phyloP scores from a whole-genome alignment of 2,329 filamentous ascomycete species.

The Chaetomiaceae sp. region DNA sequence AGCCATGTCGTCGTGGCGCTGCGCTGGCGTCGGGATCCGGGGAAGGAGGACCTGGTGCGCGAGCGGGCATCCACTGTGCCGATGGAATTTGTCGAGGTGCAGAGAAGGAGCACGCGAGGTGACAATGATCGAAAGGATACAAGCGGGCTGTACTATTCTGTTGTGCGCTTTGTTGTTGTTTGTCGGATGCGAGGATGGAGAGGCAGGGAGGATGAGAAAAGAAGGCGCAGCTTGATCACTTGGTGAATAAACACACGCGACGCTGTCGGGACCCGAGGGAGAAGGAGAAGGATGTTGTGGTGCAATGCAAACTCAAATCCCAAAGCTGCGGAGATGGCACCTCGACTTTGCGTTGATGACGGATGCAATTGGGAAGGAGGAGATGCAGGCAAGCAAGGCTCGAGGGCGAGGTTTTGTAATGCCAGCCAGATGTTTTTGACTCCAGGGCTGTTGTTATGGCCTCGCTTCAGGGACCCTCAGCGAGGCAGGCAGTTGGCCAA shows the following conservation, averaged over 20 bases:
- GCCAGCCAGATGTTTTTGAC: slow-evolving; percentile 18
- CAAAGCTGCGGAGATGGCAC: background rate
- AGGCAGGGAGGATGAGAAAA: background rate
- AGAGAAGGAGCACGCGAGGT: background rate
- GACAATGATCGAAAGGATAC: too few relatives aligned
- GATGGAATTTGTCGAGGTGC: background rate
- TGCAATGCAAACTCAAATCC: background rate
- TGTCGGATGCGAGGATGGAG: too few relatives aligned
- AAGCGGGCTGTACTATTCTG: too few relatives aligned
- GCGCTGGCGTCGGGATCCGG: slow-evolving; percentile 19
- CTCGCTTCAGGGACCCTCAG: slow-evolving; percentile 11
- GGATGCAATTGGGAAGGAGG: slow-evolving; percentile 27
- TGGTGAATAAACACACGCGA: too few relatives aligned
- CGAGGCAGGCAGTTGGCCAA: slow-evolving; percentile 12
- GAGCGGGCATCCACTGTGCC: too few relatives aligned
- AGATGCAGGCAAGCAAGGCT: slow-evolving; percentile 17
- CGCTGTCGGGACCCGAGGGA: too few relatives aligned
- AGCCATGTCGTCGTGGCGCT: slow-evolving; percentile 38
- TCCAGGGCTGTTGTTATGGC: slow-evolving; percentile 22
- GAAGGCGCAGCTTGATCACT: too few relatives aligned
- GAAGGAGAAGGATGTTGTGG: too few relatives aligned
- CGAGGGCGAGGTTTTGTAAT: slow-evolving; percentile 20
- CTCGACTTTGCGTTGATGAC: slow-evolving; percentile 12
- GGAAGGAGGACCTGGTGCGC: background rate
- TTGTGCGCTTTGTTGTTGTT: too few relatives aligned